Evolutionary conservation across 495 filamentous ascomycete genomes (phyloP), one percentile per base, ranked within the genome.

Genomic region (Penicillium samsonianum): DNA sequence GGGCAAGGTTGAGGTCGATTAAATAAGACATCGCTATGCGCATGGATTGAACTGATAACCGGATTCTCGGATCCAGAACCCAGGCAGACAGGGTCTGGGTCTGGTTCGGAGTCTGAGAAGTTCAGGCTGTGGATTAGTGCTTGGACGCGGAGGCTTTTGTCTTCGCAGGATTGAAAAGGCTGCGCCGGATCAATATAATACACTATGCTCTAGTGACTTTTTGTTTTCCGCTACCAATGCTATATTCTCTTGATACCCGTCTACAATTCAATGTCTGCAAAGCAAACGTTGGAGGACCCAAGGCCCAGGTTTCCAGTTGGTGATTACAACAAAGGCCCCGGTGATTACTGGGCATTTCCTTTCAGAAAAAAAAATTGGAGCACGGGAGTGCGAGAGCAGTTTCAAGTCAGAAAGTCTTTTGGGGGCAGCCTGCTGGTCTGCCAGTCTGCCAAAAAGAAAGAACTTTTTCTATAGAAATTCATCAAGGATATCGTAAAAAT

Each of bases 1-100:
- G 58, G 73, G 67, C 51, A 80, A 80, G 53, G 70, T 83, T 38
- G 77, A 80, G 53, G 75, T 82, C 12, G 78, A 83, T 53, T 83
- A 71, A 69, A 61, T 44, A 7, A n/a, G 22, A 23, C 19, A 23
- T 38, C 10, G n/a, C 37, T 25, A 28, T 5, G 20, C 26, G 43
- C 12, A 40, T 53, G 28, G 20, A 23, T 16, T 17, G 26, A 38
- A 12, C 10, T 35, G 44, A 22, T 23, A 26, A 19, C 14, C 25
- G 17, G 30, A 28, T n/a, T 12, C 23, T 26, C 22, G 31, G 23
- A 9, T 4, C 33, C 20, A 14, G 1, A n/a, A 11, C 23, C 14
- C 25, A 28, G 23, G 16, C 14, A 38, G 9, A n/a, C 35, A 26
- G 33, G 19, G 14, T 41, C 16, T 41, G 16, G 35, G 16, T 12